Evolutionary conservation across 257 asterid species (phyloP).

Genomic region (Plectranthus barbatus): DNA sequence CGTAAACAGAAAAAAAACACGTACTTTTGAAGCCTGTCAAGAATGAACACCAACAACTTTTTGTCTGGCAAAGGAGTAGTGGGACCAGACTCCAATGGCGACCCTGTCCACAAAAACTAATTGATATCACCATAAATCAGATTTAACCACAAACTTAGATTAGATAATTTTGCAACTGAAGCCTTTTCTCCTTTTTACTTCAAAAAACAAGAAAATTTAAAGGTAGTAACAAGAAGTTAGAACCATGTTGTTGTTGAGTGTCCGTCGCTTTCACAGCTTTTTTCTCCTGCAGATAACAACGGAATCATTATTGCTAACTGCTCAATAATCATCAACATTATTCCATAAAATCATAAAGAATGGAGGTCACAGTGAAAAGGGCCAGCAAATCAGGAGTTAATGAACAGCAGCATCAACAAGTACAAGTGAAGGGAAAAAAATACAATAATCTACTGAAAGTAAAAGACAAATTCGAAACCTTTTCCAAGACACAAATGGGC

Average conservation of each 20-base stretch:
- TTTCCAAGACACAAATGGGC: slow-evolving; percentile 19
- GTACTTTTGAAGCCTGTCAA: slow-evolving; percentile 99
- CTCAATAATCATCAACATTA: slow-evolving; percentile 8
- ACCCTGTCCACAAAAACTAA: slow-evolving; percentile 69
- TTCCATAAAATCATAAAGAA: slow-evolving; percentile 7
- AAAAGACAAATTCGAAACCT: slow-evolving; percentile 32
- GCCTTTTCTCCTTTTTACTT: neutral
- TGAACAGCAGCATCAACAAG: slow-evolving; percentile 24
- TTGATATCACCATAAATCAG: slow-evolving; percentile 29
- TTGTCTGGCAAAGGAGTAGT: slow-evolving; percentile 96
- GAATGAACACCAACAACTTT: slow-evolving; percentile 84
- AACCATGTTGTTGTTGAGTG: slow-evolving; percentile 50
- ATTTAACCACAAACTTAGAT: slow-evolving; percentile 19
- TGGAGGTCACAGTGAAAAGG: slow-evolving; percentile 18
- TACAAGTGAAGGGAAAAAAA: slow-evolving; percentile 15
- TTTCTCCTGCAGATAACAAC: slow-evolving; percentile 53
- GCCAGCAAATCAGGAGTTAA: slow-evolving; percentile 17
- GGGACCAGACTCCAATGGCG: slow-evolving; percentile 81
- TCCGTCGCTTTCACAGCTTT: slow-evolving; percentile 62
- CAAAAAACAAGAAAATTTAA: slow-evolving; percentile 20
- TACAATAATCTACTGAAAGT: slow-evolving; percentile 21
- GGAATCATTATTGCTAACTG: slow-evolving; percentile 19
- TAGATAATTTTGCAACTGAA: slow-evolving; percentile 11
- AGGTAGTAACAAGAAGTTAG: slow-evolving; percentile 22
- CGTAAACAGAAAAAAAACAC: slow-evolving; percentile 21